Conservation (phyloP, 345 rosid species). For the Sisymbrium altissimum region DNA sequence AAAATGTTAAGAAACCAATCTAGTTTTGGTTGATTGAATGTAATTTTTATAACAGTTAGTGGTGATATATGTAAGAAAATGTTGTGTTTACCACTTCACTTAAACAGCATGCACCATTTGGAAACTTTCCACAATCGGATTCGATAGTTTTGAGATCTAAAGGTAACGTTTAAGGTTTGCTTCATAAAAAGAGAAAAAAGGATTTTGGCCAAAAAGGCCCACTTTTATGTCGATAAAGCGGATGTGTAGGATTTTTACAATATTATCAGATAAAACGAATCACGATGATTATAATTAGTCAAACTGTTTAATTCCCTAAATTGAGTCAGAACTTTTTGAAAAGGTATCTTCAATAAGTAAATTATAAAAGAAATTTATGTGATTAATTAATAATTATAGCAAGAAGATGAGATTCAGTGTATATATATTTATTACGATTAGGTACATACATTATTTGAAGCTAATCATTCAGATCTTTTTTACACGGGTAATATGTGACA, state of each 20-base stretch:
- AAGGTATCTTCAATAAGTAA: neutral
- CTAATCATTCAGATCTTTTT: too few relatives aligned
- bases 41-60: neutral
- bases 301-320: constrained; percentile 5
- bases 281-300: neutral
- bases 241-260: neutral
- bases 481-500: too few relatives aligned
- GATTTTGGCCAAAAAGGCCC: neutral
- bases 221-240: constrained; percentile 10
- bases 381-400: neutral
- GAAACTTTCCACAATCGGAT: neutral
- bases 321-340: neutral
- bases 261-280: neutral
- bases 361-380: neutral
- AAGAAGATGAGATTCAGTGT: too few relatives aligned
- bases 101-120: neutral
- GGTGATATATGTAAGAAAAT: neutral
- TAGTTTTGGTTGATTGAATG: neutral
- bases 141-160: constrained; percentile 8
- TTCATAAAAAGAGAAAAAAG: neutral
- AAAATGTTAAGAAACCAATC: neutral
- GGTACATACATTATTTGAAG: too few relatives aligned
- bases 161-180: constrained; percentile 3
- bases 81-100: neutral
- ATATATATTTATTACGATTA: too few relatives aligned